These are phyloP conservation scores for Gentiana dahurica DNA, from an alignment of 257 asterid species.

Conservation along the genomic window DNA sequence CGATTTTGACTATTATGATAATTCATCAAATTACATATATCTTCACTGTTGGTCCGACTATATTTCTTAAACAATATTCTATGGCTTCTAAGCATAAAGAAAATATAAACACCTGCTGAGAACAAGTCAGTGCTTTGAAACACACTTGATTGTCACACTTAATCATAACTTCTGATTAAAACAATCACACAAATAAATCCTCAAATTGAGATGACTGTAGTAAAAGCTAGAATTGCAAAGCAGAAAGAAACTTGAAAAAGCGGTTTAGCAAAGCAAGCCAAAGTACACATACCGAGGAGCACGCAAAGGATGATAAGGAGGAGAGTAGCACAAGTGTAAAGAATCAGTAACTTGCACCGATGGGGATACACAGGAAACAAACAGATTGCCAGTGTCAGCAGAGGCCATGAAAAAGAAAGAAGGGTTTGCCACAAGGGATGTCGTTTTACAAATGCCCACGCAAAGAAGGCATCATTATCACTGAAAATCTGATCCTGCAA, in stretches of 20 bases:
- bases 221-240: not conserved
- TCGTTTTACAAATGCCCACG: slow-evolving; percentile 91
- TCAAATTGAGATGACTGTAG: not conserved
- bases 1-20: too few relatives aligned
- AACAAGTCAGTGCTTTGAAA: too few relatives aligned
- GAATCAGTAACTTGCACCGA: slow-evolving; percentile 76
- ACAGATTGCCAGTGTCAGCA: slow-evolving; percentile 92
- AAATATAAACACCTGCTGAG: too few relatives aligned
- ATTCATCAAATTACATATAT: too few relatives aligned
- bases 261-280: slow-evolving; percentile 8
- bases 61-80: too few relatives aligned
- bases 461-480: slow-evolving; percentile 90
- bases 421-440: slow-evolving; percentile 96
- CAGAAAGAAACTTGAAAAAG: not conserved
- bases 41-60: too few relatives aligned
- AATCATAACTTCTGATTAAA: too few relatives aligned
- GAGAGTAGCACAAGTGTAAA: slow-evolving; percentile 90
- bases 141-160: too few relatives aligned
- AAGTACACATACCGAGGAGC: slow-evolving; percentile 55
- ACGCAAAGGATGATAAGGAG: slow-evolving; percentile 82
- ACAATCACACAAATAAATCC: not conserved
- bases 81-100: too few relatives aligned
- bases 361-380: slow-evolving; percentile 98
- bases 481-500: slow-evolving; percentile 92
- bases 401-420: slow-evolving; percentile 98